Base-by-base conservation (phyloP, 1,139 yeast genomes). In the Nakaseomyces sp. region DNA sequence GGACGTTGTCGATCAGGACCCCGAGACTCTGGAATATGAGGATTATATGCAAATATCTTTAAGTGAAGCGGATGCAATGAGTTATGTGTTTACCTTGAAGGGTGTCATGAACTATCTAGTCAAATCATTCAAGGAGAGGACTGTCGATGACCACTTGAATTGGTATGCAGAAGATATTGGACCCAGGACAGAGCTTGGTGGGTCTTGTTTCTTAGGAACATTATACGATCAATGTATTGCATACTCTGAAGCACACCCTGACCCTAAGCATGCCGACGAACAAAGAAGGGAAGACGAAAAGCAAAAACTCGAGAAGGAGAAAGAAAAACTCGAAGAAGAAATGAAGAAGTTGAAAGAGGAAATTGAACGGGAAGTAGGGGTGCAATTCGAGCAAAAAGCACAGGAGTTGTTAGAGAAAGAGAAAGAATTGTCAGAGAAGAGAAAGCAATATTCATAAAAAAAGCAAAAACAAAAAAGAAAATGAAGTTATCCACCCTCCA, bases 1-100 rank as follows among this genome's bases (percentile, higher is more conserved):
- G 43, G 40, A 33, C 20, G 26, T 46, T 38, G 17, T 40, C 36
- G 22, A 30, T 43, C 16, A 42, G 37, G 17, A 47, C 31, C 9
- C 17, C 20, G 44, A 42, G 43, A 29, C 41, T 9, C 8, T 9
- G 7, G 16, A 16, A 12, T 38, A 26, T 19, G 41, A 38, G 26
- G 41, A 38, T 24, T 38, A 38, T 38, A 28, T 38, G 33, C 19
- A 22, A 13, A 15, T 38, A 7, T 22, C 41, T 4, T 8, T 38
- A 4, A 38, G 41, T 19, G 41, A 38, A 15, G 41, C 33, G 3
- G 33, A 38, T 24, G 20, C 7, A 10, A 13, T 22, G 10, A 36
- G 20, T 15, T 15, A 36, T 22, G 29, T 36, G 7, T 15, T 36
- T 22, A n/a, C 10, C 4, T 15, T 36, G 10, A 36, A 24, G 13